These are phyloP conservation scores for Mycena indigotica DNA, from an alignment of 768 basidiomycete species.

Conservation along the genomic window DNA sequence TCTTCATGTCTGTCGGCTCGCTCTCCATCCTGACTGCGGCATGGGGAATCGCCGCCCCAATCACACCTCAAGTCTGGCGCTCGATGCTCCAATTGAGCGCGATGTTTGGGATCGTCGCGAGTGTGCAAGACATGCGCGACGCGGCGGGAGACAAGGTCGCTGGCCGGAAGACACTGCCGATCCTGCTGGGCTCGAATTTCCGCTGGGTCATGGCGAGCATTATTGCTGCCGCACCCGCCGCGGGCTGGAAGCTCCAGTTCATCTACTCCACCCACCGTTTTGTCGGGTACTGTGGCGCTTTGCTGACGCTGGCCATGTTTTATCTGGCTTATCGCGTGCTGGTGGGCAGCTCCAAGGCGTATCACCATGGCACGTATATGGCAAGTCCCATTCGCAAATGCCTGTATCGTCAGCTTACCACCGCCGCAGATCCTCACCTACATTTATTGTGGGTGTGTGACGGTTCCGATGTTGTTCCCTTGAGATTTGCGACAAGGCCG, in stretches of 20 bases:
- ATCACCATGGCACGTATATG: slow-evolving; percentile 11
- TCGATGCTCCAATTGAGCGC: slow-evolving; percentile 11
- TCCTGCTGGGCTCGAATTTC: slow-evolving; percentile 36
- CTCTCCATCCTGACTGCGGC: slow-evolving; percentile 2
- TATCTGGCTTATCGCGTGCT: slow-evolving; percentile 7
- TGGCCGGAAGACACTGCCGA: slow-evolving; percentile 43
- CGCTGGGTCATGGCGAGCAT: slow-evolving; percentile 21
- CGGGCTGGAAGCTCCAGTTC: not conserved
- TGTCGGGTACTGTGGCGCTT: not conserved
- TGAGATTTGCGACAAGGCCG: too few relatives aligned
- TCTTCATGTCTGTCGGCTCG: slow-evolving; percentile 12
- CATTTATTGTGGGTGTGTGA: slow-evolving; percentile 3
- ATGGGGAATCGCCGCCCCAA: slow-evolving; percentile 7
- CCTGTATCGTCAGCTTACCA: too few relatives aligned
- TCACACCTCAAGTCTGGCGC: not conserved
- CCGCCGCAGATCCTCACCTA: slow-evolving; percentile 4
- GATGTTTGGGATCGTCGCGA: slow-evolving; percentile 39
- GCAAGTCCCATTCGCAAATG: too few relatives aligned
- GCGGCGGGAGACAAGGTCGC: slow-evolving; percentile 36
- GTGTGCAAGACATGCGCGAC: slow-evolving; percentile 44
- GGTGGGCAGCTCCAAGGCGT: not conserved
- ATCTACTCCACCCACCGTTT: not conserved
- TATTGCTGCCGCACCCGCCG: not conserved
- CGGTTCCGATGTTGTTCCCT: slow-evolving; percentile 7
- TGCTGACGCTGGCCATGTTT: slow-evolving; percentile 5